Conservation (phyloP, 2,329 filamentous ascomycete genomes). For the Pseudogymnoascus sp. region DNA sequence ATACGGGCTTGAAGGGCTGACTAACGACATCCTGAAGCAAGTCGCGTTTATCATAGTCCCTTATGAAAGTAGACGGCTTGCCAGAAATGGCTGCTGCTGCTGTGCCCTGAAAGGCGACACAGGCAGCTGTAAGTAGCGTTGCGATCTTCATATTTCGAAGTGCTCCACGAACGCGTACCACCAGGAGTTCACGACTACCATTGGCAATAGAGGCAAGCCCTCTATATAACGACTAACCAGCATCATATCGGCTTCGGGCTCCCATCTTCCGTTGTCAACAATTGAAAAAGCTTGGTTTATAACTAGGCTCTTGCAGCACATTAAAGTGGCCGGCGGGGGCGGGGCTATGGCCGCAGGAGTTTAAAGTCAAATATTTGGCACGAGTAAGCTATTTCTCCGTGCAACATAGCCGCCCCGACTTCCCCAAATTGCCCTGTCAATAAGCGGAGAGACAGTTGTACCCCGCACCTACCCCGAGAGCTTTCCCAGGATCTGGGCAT, state of each 20-base stretch:
- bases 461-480: slow-evolving; percentile 2
- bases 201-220: not conserved
- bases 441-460: not conserved
- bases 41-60: slow-evolving; percentile 40
- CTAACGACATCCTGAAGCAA: slow-evolving; percentile 45
- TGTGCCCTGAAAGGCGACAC: not conserved
- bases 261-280: slow-evolving; percentile 6
- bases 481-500: not conserved
- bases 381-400: slow-evolving; percentile 6
- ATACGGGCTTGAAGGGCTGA: slow-evolving; percentile 8
- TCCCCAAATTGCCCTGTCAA: not conserved
- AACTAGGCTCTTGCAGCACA: not conserved
- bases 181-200: not conserved
- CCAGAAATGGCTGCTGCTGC: slow-evolving; percentile 2
- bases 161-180: not conserved
- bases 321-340: not conserved
- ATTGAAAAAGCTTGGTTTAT: not conserved
- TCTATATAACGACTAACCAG: not conserved
- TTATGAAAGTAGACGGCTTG: slow-evolving; percentile 21
- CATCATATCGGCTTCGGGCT: not conserved
- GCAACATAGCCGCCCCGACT: not conserved
- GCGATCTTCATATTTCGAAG: slow-evolving; percentile 1
- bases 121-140: slow-evolving; percentile 6
- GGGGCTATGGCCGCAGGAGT: not conserved
- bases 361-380: slow-evolving; percentile 4